These are phyloP conservation scores for Venturia carpophila DNA, from an alignment of 2,329 filamentous ascomycete species.

Conservation along the genomic window DNA sequence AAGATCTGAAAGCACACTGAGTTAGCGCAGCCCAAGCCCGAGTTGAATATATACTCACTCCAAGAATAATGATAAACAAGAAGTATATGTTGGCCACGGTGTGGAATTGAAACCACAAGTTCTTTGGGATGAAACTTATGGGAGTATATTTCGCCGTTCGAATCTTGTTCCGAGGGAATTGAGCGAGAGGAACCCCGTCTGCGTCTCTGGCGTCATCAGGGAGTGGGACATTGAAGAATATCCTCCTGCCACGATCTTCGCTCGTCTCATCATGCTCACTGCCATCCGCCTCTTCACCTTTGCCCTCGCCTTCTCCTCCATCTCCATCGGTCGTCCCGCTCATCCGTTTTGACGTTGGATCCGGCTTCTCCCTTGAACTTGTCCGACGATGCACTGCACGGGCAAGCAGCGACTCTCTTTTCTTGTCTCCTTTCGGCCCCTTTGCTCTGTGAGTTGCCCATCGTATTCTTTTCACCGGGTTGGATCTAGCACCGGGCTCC, in stretches of 20 bases:
- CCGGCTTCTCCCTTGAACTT: slow-evolving; percentile 31
- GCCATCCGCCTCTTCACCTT: slow-evolving; percentile 18
- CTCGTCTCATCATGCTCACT: not conserved
- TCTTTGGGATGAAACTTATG: slow-evolving; percentile 90
- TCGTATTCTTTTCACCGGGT: slow-evolving; percentile 69
- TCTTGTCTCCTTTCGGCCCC: slow-evolving; percentile 64
- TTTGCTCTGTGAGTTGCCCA: slow-evolving; percentile 92
- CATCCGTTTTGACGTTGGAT: slow-evolving; percentile 5
- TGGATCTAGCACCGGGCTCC: slow-evolving; percentile 46
- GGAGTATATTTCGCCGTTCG: slow-evolving; percentile 96
- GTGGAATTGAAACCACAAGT: slow-evolving; percentile 95
- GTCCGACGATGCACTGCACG: slow-evolving; percentile 56
- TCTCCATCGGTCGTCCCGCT: slow-evolving; percentile 11
- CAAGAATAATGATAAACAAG: slow-evolving; percentile 88
- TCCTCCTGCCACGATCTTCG: slow-evolving; percentile 43
- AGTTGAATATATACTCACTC: slow-evolving; percentile 53
- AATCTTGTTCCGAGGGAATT: slow-evolving; percentile 89
- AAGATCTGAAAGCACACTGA: slow-evolving; percentile 59
- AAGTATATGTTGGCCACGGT: slow-evolving; percentile 99
- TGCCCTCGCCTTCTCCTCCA: slow-evolving; percentile 31
- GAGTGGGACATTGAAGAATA: slow-evolving; percentile 83
- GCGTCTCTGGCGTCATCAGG: slow-evolving; percentile 70
- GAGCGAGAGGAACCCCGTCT: slow-evolving; percentile 61
- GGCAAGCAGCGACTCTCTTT: slow-evolving; percentile 75
- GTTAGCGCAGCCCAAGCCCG: slow-evolving; percentile 19